Conservation (phyloP, 768 basidiomycete genomes). For the Hemileccinum impolitum region DNA sequence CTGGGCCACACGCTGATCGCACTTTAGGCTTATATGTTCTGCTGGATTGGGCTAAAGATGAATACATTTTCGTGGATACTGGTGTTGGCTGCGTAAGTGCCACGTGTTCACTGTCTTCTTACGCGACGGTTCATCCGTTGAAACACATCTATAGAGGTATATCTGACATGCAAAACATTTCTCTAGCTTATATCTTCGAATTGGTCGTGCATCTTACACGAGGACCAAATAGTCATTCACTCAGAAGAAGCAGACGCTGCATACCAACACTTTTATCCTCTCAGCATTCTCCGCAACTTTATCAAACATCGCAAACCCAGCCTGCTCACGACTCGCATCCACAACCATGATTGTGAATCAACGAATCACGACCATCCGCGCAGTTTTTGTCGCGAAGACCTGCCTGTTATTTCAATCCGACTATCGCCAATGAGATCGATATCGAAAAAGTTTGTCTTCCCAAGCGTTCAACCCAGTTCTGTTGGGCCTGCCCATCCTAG, state of each 20-base stretch:
- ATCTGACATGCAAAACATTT: slow-evolving; percentile 1
- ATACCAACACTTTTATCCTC: slow-evolving; percentile 67
- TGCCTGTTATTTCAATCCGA: slow-evolving; percentile 41
- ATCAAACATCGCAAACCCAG: slow-evolving; percentile 23
- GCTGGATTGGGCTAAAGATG: slow-evolving; percentile 60
- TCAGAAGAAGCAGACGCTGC: slow-evolving; percentile 66
- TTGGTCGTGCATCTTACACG: slow-evolving; percentile 72
- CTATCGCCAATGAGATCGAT: slow-evolving; percentile 46
- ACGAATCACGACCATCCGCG: slow-evolving; percentile 1
- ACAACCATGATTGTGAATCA: slow-evolving; percentile 4
- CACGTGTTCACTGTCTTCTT: slow-evolving; percentile 1
- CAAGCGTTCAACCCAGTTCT: slow-evolving; percentile 19
- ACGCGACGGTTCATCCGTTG: slow-evolving; percentile 3
- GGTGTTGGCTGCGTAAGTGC: slow-evolving; percentile 66
- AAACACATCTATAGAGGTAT: background rate
- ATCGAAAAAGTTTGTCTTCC: slow-evolving; percentile 53
- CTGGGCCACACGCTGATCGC: background rate
- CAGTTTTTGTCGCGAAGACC: slow-evolving; percentile 23
- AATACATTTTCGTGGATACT: slow-evolving; percentile 72
- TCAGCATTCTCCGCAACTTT: slow-evolving; percentile 33
- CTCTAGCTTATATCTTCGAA: slow-evolving; percentile 61
- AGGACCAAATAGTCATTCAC: slow-evolving; percentile 68
- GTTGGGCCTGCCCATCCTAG: background rate
- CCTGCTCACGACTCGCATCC: slow-evolving; percentile 11
- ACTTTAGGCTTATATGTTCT: slow-evolving; percentile 62